Base-by-base conservation (phyloP, 2,329 filamentous ascomycete genomes). In the Eurotiales sp. region DNA sequence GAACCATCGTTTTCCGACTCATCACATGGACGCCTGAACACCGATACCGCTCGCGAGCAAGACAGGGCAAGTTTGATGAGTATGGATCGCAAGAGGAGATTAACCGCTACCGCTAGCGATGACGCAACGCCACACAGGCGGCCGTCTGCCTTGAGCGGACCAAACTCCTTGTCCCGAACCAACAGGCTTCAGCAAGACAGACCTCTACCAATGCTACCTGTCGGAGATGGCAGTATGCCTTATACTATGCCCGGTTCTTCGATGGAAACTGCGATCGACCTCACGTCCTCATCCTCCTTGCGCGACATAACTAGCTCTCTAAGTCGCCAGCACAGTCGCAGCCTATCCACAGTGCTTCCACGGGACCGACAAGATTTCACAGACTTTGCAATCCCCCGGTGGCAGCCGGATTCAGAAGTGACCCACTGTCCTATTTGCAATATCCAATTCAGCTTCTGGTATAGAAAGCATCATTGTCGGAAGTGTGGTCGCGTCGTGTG, bases 401-500 rank as follows among this genome's bases (percentile, higher is more conserved):
- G 92, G 92, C 91, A 96, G 72, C 87, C 90, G 3, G 92, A 97
- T 69, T 77, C 80, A 3, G 90, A 95, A 59, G 90, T 88, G 10
- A 83, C 84, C 1, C 79, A 84, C 55, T 97, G 92, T 66, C 89
- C 90, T 2, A 95, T 96, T 52, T 97, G 92, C 65, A 75, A 77
- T 47, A 81, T 81, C 0, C 81, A 84, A 43, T 97, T 97, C 64
- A 88, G 82, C 65, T 86, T 95, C 60, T 89, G 90, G 73, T 85
- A 89, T 64, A 80, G 92, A 56, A 95, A 95, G 66, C 92, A 97
- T 72, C 92, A 97, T 66, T 97, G 92, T 77, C 83, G 91, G 81
- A 96, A 96, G 80, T 97, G 92, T 66, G 92, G 92, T 41, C 79
- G 90, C 55, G 91, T 97, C 8, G 92, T 97, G 21, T 97, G 92